Evolutionary conservation across 345 rosid genomes (phyloP).

Genomic region (thale cress (Arabidopsis thaliana)): DNA sequence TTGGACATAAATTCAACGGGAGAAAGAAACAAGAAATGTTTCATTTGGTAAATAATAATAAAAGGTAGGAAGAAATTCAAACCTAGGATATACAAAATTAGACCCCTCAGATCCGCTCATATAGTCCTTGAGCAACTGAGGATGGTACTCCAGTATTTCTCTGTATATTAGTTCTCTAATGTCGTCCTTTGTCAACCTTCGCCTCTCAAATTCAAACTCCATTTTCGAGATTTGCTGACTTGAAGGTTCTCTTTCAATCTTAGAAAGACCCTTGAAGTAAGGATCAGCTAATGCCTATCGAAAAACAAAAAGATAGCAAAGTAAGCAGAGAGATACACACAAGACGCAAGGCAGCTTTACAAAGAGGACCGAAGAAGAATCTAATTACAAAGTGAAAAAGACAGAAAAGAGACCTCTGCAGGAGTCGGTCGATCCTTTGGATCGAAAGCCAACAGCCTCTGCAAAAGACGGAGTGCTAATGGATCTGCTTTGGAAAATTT

Average conservation of each 20-base stretch:
- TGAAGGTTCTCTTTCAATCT: conserved; percentile 90
- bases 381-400: conserved; percentile 12
- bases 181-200: conserved; percentile 88
- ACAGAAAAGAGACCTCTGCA: conserved; percentile 64
- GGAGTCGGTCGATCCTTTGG: conserved; percentile 95
- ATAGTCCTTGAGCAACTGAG: conserved; percentile 90
- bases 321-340: conserved; percentile 25
- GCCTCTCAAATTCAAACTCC: conserved; percentile 97
- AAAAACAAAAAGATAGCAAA: neutral
- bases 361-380: neutral
- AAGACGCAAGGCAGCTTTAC: conserved; percentile 1
- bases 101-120: conserved; percentile 79
- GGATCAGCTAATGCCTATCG: conserved; percentile 88
- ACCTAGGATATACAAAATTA: conserved; percentile 97
- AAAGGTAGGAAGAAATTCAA: conserved; percentile 24
- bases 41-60: neutral
- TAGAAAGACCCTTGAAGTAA: conserved; percentile 92
- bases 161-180: conserved; percentile 81
- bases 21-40: neutral
- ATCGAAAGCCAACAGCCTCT: conserved; percentile 90
- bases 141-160: conserved; percentile 93
- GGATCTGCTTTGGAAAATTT: conserved; percentile 94
- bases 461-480: conserved; percentile 70
- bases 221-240: conserved; percentile 82
- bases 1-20: conserved; percentile 50